A percentile compares a stretch with the other conserved stretches of the same genome.
Evolutionary conservation across 257 asterid species (phyloP).

Genomic region (Marsdenia floribunda): DNA sequence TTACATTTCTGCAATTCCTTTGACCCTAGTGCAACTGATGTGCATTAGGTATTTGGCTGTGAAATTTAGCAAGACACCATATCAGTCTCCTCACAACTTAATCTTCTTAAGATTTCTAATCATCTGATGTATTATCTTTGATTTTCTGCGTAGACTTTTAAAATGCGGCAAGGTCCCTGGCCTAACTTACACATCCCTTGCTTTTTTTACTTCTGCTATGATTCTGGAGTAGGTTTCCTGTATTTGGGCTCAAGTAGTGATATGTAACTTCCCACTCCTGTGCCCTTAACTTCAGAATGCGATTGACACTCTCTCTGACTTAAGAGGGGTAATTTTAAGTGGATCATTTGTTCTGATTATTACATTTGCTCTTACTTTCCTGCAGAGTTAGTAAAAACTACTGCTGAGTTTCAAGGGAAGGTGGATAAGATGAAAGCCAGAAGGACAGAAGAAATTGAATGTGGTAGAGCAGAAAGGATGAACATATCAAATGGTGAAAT

Average conservation of each 20-base stretch:
- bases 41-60: background rate
- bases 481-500: constrained; percentile 16
- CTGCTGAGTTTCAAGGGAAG: constrained; percentile 43
- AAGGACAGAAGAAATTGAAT: constrained; percentile 32
- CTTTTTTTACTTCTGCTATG: constrained; percentile 2
- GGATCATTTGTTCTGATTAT: background rate
- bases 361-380: constrained; percentile 8
- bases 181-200: background rate
- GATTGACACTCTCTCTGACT: background rate
- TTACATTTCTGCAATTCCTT: background rate
- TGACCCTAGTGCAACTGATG: background rate
- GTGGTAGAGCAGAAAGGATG: constrained; percentile 23
- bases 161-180: background rate
- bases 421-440: constrained; percentile 43
- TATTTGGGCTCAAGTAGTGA: background rate
- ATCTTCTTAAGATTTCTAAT: background rate
- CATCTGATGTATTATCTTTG: constrained; percentile 1
- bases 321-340: background rate
- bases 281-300: background rate
- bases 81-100: background rate
- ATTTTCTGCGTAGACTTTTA: background rate
- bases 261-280: background rate
- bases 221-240: background rate
- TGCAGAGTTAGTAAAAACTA: constrained; percentile 44
- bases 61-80: background rate